Conservation (phyloP, 2,329 filamentous ascomycete species). For the Trichoderma citrinoviride region DNA sequence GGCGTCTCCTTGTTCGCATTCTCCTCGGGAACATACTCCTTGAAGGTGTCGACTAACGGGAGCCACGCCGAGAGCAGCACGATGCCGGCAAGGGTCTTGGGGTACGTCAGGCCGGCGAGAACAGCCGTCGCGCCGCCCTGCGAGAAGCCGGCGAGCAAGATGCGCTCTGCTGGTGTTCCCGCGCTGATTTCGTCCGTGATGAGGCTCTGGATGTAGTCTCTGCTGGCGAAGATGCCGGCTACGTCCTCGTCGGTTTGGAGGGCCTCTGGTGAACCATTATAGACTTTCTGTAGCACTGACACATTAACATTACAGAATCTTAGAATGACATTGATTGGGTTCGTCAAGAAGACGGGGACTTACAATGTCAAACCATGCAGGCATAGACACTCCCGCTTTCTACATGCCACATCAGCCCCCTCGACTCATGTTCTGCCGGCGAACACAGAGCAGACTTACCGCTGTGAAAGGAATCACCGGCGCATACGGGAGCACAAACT, state of each 20-base stretch:
- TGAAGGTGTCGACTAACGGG: conserved; percentile 56
- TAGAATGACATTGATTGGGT: no score
- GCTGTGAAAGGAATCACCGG: conserved; percentile 78
- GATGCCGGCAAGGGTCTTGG: conserved; percentile 75
- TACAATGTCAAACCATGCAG: conserved; percentile 84
- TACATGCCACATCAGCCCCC: conserved; percentile 32
- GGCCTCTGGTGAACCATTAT: conserved; percentile 9
- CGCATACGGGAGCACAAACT: conserved; percentile 92
- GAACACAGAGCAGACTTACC: conserved; percentile 28
- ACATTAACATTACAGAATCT: not conserved
- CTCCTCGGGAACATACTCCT: conserved; percentile 37
- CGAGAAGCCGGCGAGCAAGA: conserved; percentile 84
- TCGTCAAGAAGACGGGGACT: conserved; percentile 12
- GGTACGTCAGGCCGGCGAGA: conserved; percentile 71
- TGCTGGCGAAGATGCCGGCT: conserved; percentile 67
- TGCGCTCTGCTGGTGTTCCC: conserved; percentile 77
- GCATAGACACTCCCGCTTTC: conserved; percentile 77
- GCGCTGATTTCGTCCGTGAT: conserved; percentile 73
- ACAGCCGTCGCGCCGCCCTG: conserved; percentile 89
- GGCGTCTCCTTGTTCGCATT: conserved; percentile 60
- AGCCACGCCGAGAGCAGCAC: conserved; percentile 83
- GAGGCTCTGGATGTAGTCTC: conserved; percentile 72
- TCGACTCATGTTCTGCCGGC: not conserved
- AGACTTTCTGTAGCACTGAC: conserved; percentile 4
- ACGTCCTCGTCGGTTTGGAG: conserved; percentile 57